Percentiles rank a stretch among this genome's conserved stretches.
These are phyloP conservation scores for Penicillium paneum DNA, from an alignment of 2,329 filamentous ascomycete genomes.

Conservation along the genomic window DNA sequence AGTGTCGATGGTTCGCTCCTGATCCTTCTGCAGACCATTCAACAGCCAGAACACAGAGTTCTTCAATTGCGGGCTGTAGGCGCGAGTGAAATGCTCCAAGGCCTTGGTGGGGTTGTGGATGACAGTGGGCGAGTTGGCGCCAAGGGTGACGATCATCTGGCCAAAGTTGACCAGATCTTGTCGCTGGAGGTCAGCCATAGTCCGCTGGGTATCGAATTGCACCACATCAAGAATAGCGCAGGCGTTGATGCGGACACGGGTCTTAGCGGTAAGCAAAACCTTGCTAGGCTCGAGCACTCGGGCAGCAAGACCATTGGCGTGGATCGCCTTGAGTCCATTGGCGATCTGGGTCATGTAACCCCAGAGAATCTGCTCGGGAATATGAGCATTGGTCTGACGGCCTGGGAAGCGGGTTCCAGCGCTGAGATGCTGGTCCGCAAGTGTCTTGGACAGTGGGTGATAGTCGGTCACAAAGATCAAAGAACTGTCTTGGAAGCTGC, in stretches of 20 bases:
- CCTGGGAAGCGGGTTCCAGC: slow-evolving; percentile 41
- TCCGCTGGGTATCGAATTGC: slow-evolving; percentile 68
- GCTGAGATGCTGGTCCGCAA: slow-evolving; percentile 70
- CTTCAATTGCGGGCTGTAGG: slow-evolving; percentile 74
- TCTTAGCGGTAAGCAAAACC: slow-evolving; percentile 84
- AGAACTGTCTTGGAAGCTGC: slow-evolving; percentile 91
- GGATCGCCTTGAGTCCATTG: slow-evolving; percentile 81
- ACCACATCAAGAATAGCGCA: slow-evolving; percentile 89
- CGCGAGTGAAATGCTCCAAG: slow-evolving; percentile 71
- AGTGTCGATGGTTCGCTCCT: slow-evolving; percentile 69
- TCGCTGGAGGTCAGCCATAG: slow-evolving; percentile 73
- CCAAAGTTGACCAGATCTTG: slow-evolving; percentile 86
- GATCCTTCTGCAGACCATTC: slow-evolving; percentile 58
- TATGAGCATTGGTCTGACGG: slow-evolving; percentile 46
- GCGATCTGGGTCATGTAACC: slow-evolving; percentile 88
- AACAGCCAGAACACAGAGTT: slow-evolving; percentile 81
- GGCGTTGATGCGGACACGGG: slow-evolving; percentile 80
- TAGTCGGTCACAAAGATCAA: slow-evolving; percentile 93
- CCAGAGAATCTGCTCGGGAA: slow-evolving; percentile 79
- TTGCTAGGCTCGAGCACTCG: slow-evolving; percentile 84
- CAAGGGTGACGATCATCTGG: slow-evolving; percentile 76
- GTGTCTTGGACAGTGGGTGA: slow-evolving; percentile 83
- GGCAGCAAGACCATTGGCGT: slow-evolving; percentile 75
- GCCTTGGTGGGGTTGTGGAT: slow-evolving; percentile 64
- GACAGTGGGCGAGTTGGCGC: slow-evolving; percentile 61